Base-by-base conservation (phyloP, 1,139 yeast genomes). In the Spathaspora sp. region DNA sequence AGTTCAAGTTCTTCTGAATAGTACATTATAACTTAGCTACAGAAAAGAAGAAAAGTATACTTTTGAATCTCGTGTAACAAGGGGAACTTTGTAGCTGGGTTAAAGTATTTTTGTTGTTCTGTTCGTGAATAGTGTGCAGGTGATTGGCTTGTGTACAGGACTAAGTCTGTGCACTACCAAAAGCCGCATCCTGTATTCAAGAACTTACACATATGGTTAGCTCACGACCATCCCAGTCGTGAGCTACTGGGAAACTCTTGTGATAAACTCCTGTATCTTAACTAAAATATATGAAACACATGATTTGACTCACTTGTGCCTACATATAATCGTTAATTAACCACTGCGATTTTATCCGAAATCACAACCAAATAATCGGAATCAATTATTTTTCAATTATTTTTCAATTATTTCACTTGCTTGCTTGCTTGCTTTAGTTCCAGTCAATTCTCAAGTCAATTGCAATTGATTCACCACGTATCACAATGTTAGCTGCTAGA, bases 1-100 rank as follows among this genome's bases (percentile, higher is more conserved):
- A 89, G 60, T 0, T 87, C 87, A 20, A 85, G 56, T 37, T 64
- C 57, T 15, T 86, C 93, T 0, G 93, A 84, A 58, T 85, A 85
- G 45, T 64, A 67, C 72, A 66, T 68, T 26, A n/a, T n/a, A 7
- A 8, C 18, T 9, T 4, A 27, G 2, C 5, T 10, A 27, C 13
- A 10, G 5, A 27, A 27, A 8, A 27, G 13, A 27, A 27, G 31
- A 27, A 5, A 27, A 27, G 10, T 25, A 25, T 27, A 11, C 13
- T 27, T 27, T 27, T 11, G 6, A 27, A 5, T 31, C 36, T 31
- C 36, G 36, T 31, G 15, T 31, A 31, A 10, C 10, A 9, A 31
- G 36, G 36, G 36, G 31, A 27, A 27, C 8, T 9, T 11, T 29
- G n/a, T n/a, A n/a, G n/a, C n/a, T n/a, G n/a, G n/a, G n/a, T n/a